Base-by-base conservation (phyloP, 805 yeast genomes). In the Candida montana region DNA sequence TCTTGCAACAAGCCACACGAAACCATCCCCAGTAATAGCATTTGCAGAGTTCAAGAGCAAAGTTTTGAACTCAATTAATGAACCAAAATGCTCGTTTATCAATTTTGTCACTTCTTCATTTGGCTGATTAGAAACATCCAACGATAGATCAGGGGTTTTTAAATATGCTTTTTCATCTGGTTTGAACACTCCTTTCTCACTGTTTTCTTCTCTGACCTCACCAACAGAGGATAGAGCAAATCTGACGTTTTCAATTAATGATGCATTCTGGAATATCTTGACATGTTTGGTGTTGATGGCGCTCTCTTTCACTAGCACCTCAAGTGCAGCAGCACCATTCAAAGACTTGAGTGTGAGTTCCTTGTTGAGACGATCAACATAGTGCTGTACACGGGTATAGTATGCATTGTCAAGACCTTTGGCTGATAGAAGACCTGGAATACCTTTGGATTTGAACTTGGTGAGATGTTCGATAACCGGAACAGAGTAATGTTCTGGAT, bases 11-110 rank as follows among this genome's bases (percentile, higher is more conserved):
- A 93, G 67, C 93, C 97, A 93, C 10, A 90, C 84, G 63, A 74
- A 80, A 3, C 99, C 99, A 61, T 87, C 91, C 38, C 98, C 97
- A 46, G 82, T 78, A 46, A 88, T 75, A 4, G 83, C 74, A 37
- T 69, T 64, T 10, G 91, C 87, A 1, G 93, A 79, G 44, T 77
- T 74, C 44, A 85, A 57, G 33, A 93, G 62, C 35, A 86, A 71
- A 2, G 84, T 76, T 51, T 83, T 74, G 58, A 93, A 81, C 58
- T 88, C 95, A 13, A 73, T 76, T 9, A 87, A 47, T 0, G 90
- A 79, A 7, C 95, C 96, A 63, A 89, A 75, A 32, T 69, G 65
- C 17, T 64, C 63, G 21, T 86, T 68, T 65, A 83, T 75, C 20
- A 65, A 59, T 18, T 59, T 57, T 36, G 79, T 62, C 11, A 35